Evolutionary conservation across 371 early-diverging fungal species (phyloP), one percentile per base, ranked within the genome.

Genomic region (Syncephalastrum racemosum): DNA sequence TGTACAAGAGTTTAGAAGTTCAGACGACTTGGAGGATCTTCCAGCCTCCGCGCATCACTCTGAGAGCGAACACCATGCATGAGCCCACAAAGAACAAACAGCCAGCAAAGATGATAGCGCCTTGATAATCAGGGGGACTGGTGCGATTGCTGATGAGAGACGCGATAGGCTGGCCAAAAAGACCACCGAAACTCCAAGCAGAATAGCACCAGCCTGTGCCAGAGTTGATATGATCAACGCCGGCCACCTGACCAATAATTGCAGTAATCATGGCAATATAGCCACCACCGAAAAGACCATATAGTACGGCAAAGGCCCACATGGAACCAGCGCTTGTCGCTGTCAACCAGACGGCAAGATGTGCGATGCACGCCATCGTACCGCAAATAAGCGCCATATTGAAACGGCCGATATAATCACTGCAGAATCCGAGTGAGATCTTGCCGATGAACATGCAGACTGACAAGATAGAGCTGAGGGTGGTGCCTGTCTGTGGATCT

Each of bases 201-300:
- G 73, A 59, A 54, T 74, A 84, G 50, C 80, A 57, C 49, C 82
- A 56, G 13, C 83, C 83, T 16, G 75, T 63, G 39, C 77, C 78
- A 3, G 82, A 62, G 19, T 83, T 82, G 52, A 87, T 58, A 25
- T 74, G 63, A 2, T 71, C 77, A 46, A 80, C 42, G 10, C 82
- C 82, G 13, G 77, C 81, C 18, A 80, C 66, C 46, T 83, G 73
- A 45, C 75, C 72, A 7, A 68, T 68, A 25, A 76, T 67, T 8
- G 80, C 71, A 14, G 83, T 71, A 8, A 78, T 65, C 60, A 85
- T 62, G 1, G 76, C 68, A 46, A 87, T 70, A 53, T 81, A 84
- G 7, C 83, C 82, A 5, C 85, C 82, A 19, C 81, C 82, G 53
- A 80, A 81, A 54, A 79, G 67, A 4, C 83, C 85, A 24, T 75